Evolutionary conservation across 1,139 yeast species (phyloP).

Genomic region (Chernovozyma sophiae-reginae): DNA sequence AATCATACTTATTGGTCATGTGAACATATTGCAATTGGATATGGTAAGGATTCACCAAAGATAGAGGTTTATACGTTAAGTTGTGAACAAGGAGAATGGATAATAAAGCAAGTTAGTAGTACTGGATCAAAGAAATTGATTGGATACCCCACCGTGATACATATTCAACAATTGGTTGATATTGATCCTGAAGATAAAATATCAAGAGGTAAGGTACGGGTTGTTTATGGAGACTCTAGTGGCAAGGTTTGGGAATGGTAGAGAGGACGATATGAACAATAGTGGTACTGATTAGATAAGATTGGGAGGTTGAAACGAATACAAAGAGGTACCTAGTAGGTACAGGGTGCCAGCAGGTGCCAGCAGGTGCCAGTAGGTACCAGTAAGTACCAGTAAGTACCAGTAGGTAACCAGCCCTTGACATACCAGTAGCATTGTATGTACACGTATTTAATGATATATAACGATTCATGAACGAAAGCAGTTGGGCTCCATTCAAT

Average conservation of each 20-base stretch:
- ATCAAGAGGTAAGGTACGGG: slow-evolving; percentile 27
- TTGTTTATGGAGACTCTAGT: slow-evolving; percentile 36
- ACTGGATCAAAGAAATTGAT: neutral
- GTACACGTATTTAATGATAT: too few species aligned
- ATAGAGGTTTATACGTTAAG: slow-evolving; percentile 1
- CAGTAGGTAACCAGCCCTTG: too few species aligned
- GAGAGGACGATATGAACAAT: neutral
- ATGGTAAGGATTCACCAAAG: slow-evolving; percentile 8
- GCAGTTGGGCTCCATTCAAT: too few species aligned
- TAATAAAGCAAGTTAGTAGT: neutral
- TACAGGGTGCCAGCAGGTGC: too few species aligned
- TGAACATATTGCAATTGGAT: slow-evolving; percentile 29
- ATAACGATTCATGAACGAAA: too few species aligned
- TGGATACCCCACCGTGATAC: slow-evolving; percentile 18
- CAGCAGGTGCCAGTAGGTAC: too few species aligned
- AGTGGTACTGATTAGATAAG: too few species aligned
- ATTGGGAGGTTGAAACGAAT: too few species aligned
- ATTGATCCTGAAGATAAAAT: slow-evolving; percentile 35
- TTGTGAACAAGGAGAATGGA: slow-evolving; percentile 7
- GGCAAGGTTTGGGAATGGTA: slow-evolving; percentile 33
- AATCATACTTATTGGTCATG: slow-evolving; percentile 38
- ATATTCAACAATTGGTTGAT: slow-evolving; percentile 28
- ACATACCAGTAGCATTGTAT: too few species aligned
- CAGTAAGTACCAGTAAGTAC: too few species aligned
- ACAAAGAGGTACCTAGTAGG: too few species aligned